A percentile compares a stretch with the other conserved stretches of the same genome.
Evolutionary conservation across 352 stramenopile species (phyloP).

Genomic region (Pilasporangium apinafurcum): DNA sequence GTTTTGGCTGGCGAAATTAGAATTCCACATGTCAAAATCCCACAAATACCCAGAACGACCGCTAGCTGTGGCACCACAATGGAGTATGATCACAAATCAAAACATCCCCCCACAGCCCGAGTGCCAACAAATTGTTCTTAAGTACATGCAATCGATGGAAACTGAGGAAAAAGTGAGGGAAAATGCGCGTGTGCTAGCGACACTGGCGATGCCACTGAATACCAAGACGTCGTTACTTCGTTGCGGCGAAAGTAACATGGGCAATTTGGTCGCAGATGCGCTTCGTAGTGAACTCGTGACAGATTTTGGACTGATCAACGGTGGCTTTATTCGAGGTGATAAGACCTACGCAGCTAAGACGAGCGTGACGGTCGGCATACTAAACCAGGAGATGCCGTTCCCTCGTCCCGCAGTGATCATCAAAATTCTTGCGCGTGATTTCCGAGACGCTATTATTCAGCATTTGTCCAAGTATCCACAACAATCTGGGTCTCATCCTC

Average conservation of each 20-base stretch:
- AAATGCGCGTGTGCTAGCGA: conserved; percentile 44
- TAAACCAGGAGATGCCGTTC: conserved; percentile 88
- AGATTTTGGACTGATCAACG: conserved; percentile 82
- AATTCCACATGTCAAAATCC: conserved; percentile 59
- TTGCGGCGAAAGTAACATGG: conserved; percentile 59
- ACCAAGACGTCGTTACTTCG: conserved; percentile 73
- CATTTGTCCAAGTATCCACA: conserved; percentile 74
- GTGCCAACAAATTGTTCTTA: conserved; percentile 65
- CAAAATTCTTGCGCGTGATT: conserved; percentile 48
- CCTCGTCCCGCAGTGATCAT: conserved; percentile 56
- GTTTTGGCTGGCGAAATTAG: conserved; percentile 78
- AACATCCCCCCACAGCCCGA: conserved; percentile 37
- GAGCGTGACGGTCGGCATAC: conserved; percentile 56
- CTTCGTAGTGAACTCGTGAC: conserved; percentile 55
- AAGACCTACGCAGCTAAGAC: conserved; percentile 67
- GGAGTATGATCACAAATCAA: conserved; percentile 79
- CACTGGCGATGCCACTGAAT: conserved; percentile 38
- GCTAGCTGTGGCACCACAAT: conserved; percentile 51
- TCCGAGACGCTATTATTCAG: conserved; percentile 69
- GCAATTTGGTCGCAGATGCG: conserved; percentile 79
- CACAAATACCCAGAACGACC: conserved; percentile 27
- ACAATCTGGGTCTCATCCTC: conserved; percentile 69
- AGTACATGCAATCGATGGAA: conserved; percentile 60
- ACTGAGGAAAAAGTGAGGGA: conserved; percentile 39
- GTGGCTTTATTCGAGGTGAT: conserved; percentile 84